A percentile compares a stretch with the other conserved stretches of the same genome.
Evolutionary conservation across 2,329 filamentous ascomycete genomes (phyloP).

Genomic region (Cadophora sp.): DNA sequence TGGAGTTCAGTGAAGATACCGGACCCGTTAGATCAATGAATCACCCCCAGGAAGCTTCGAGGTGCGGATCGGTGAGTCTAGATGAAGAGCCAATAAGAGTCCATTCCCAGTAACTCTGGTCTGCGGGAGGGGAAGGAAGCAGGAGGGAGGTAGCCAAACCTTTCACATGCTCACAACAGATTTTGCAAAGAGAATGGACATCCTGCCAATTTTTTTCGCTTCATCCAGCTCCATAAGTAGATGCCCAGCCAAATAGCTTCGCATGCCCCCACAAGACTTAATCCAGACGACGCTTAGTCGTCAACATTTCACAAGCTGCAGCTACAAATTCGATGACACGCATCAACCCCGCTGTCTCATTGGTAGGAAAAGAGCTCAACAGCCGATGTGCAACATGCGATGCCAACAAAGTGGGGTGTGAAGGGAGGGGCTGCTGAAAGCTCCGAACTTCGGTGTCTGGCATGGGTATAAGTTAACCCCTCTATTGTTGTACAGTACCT

Average conservation of each 20-base stretch:
- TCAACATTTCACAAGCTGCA: conserved; percentile 1
- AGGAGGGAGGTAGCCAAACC: too few species aligned
- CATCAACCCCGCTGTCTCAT: neutral
- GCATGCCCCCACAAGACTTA: neutral
- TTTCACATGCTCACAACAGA: neutral
- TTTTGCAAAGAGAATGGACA: neutral
- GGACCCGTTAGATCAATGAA: neutral
- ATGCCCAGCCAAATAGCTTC: conserved; percentile 4
- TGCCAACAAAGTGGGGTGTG: neutral
- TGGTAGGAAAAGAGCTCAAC: conserved; percentile 16
- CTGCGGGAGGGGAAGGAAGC: too few species aligned
- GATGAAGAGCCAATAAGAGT: too few species aligned
- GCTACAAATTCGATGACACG: conserved; percentile 12
- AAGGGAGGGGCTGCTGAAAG: neutral
- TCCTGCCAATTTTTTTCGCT: neutral
- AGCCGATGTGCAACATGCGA: conserved; percentile 5
- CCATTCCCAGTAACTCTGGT: too few species aligned
- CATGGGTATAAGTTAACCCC: neutral
- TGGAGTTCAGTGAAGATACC: neutral
- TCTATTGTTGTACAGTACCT: neutral
- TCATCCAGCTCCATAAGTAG: neutral
- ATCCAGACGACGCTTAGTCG: neutral
- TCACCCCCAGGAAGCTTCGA: neutral
- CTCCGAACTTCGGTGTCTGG: conserved; percentile 1
- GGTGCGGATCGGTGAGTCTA: too few species aligned